Conservation (phyloP, 2,329 filamentous ascomycete species). For the Trichophyton mentagrophytes region DNA sequence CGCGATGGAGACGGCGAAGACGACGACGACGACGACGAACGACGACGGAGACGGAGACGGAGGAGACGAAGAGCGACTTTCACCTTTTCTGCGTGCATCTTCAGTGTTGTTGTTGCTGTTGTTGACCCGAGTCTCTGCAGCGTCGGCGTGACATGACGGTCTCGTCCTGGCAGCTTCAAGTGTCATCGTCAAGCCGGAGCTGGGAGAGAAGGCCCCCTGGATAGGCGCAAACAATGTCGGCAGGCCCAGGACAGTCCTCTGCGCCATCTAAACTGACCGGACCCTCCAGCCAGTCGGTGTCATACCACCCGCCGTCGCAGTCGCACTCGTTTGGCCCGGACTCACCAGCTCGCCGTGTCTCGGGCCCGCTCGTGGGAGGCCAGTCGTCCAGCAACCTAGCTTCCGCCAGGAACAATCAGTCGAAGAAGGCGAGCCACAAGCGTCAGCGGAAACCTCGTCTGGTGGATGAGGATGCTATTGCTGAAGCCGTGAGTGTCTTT, state of each 20-base stretch:
- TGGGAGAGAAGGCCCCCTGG: background rate
- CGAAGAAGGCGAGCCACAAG: constrained; percentile 68
- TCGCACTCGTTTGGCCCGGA: constrained; percentile 24
- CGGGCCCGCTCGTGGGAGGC: constrained; percentile 30
- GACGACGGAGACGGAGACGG: too few relatives aligned
- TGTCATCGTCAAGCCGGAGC: background rate
- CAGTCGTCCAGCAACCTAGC: constrained; percentile 26
- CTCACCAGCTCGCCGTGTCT: constrained; percentile 26
- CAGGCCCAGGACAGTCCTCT: constrained; percentile 25
- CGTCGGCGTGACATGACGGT: background rate
- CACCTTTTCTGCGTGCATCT: background rate
- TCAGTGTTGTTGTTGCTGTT: background rate
- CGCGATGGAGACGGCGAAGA: background rate
- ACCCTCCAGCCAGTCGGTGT: constrained; percentile 22
- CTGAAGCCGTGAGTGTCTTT: constrained; percentile 56
- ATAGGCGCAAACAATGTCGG: constrained; percentile 27
- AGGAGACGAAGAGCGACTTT: too few relatives aligned
- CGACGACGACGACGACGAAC: too few relatives aligned
- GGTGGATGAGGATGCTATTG: constrained; percentile 76
- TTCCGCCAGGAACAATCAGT: constrained; percentile 57
- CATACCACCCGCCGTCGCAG: constrained; percentile 17
- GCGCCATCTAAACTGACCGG: constrained; percentile 30
- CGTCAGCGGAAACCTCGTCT: constrained; percentile 60
- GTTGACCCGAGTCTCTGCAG: too few relatives aligned
- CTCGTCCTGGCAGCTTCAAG: background rate